Evolutionary conservation across 768 basidiomycete species (phyloP).

Genomic region (Suillus occidentalis): DNA sequence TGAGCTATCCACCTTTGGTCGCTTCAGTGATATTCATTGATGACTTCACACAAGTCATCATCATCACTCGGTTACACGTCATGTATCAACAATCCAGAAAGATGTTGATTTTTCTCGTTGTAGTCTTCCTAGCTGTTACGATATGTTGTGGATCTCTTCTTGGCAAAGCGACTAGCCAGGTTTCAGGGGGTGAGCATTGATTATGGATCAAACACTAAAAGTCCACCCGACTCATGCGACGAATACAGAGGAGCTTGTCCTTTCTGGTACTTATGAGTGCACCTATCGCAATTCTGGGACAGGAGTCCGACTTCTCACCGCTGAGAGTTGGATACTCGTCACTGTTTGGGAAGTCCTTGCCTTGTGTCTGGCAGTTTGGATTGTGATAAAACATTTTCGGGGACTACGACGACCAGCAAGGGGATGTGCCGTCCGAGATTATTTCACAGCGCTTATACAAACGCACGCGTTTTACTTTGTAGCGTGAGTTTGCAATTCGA

Average conservation of each 20-base stretch:
- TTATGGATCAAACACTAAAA: background rate
- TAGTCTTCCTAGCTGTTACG: background rate
- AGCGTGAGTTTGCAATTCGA: background rate
- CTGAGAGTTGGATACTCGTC: background rate
- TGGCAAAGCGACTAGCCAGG: too few species aligned
- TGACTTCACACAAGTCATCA: background rate
- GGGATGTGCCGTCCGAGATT: background rate
- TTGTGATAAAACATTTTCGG: background rate
- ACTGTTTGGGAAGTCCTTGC: background rate
- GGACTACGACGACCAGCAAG: background rate
- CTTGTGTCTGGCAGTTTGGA: background rate
- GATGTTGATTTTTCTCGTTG: background rate
- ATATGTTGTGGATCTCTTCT: background rate
- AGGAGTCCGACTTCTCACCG: background rate
- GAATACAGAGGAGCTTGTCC: background rate
- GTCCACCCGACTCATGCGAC: background rate
- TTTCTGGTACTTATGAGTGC: background rate
- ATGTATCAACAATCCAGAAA: background rate
- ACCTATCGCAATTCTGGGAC: background rate
- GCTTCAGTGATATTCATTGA: background rate
- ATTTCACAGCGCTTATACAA: background rate
- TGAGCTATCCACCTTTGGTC: background rate
- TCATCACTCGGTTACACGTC: background rate
- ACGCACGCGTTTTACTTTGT: background rate
- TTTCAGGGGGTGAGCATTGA: background rate